These are phyloP conservation scores for Bolboschoenus planiculmis DNA, from an alignment of 176 grass and related monocot species.

Conservation along the genomic window DNA sequence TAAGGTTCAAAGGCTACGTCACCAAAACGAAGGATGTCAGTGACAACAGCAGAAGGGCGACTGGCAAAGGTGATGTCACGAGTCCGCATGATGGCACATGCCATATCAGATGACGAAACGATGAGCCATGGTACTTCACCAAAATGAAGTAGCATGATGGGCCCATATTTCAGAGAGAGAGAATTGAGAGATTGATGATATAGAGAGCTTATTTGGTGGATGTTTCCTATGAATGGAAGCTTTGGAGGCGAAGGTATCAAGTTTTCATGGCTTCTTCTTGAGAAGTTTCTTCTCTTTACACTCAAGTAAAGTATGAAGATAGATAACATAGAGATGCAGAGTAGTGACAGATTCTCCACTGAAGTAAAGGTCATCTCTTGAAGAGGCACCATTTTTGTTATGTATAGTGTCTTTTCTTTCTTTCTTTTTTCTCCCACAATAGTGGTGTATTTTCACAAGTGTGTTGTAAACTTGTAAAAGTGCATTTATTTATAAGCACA, in stretches of 20 bases:
- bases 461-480: not conserved
- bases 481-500: not conserved
- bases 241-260: conserved; percentile 18
- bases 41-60: not conserved
- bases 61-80: conserved; percentile 18
- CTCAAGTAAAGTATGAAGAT: not conserved
- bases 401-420: not conserved
- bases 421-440: not conserved
- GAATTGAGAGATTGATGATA: conserved; percentile 17
- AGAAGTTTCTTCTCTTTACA: conserved; percentile 3
- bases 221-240: conserved; percentile 18
- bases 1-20: conserved; percentile 14
- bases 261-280: not conserved
- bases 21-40: not conserved
- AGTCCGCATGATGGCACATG: conserved; percentile 18
- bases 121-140: conserved; percentile 17
- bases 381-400: not conserved
- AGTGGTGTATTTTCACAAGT: too few relatives aligned
- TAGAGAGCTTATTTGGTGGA: conserved; percentile 16
- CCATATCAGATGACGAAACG: conserved; percentile 21
- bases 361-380: not conserved
- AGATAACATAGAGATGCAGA: not conserved
- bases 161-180: conserved; percentile 15
- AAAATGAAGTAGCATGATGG: conserved; percentile 14
- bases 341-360: not conserved